Base-by-base conservation (phyloP, 176 grass and related monocot species). In the Melocanna baccifera region DNA sequence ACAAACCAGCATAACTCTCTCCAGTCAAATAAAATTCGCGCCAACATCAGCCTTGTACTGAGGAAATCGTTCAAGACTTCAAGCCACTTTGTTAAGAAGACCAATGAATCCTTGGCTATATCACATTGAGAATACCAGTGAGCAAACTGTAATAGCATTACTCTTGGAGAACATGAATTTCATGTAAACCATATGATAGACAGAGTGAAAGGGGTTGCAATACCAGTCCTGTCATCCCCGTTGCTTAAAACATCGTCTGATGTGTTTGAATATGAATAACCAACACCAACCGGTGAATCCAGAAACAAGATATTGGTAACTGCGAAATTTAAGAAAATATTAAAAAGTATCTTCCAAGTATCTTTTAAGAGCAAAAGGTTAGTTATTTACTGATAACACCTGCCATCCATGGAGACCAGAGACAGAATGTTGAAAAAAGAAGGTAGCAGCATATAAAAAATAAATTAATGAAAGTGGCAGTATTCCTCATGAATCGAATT, bases 211-310 rank as follows among this genome's bases (percentile, higher is more conserved):
- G 19, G 52, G 71, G 50, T 40, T 59, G 86, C 32, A 40, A 23
- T 92, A 96, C 93, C 93, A 40, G 96, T 96, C 79, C 89, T 99
- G n/a, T 88, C 83, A 74, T 99, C 96, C 68, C 96, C 96, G 81
- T 96, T 96, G 41, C 69, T 94, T 63, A 87, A 71, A 62, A 83
- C 16, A 86, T 94, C 93, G 7, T 81, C 83, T 37, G 96, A 99
- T 78, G 77, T 91, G 83, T 96, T 96, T 69, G 96, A 94, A 86
- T 99, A 99, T 23, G 96, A 99, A 89, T 94, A 99, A 73, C 96
- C 96, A 88, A 99, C 93, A 51, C 96, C 96, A 62, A 90, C 96
- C 7, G 93, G 96, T 76, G 96, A 99, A 91, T 99, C 96, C 79
- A 99, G 8, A 70, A 99, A 99, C 71, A 99, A 85, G 40, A 99